Conservation (phyloP, 2,329 filamentous ascomycete genomes). For the Phialophora chinensis region DNA sequence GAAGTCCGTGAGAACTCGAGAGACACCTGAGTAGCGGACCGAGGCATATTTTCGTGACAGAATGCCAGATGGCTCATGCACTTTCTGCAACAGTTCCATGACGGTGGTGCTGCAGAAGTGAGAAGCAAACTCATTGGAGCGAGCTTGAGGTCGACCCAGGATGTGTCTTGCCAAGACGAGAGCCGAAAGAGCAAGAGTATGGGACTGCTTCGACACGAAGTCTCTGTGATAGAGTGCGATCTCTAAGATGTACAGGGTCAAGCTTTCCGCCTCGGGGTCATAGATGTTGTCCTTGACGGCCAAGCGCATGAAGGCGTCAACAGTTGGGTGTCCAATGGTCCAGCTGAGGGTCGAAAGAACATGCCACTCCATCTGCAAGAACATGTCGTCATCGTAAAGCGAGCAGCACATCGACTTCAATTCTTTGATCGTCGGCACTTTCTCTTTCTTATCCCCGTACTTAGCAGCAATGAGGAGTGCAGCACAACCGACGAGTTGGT, state of each 20-base stretch:
- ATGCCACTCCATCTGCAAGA: conserved; percentile 99
- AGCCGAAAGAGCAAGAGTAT: conserved; percentile 85
- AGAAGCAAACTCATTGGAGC: conserved; percentile 74
- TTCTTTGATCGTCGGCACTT: conserved; percentile 95
- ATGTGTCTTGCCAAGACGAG: conserved; percentile 87
- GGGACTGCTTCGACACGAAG: conserved; percentile 90
- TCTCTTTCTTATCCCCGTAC: conserved; percentile 98
- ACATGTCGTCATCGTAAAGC: conserved; percentile 98
- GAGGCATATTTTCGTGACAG: conserved; percentile 72
- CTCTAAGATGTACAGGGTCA: conserved; percentile 93
- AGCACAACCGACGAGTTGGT: conserved; percentile 95
- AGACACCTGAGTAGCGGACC: conserved; percentile 68
- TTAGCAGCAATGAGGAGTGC: conserved; percentile 96
- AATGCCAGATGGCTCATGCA: conserved; percentile 71
- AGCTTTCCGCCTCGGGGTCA: conserved; percentile 88
- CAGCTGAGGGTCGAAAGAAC: conserved; percentile 96
- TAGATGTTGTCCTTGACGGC: conserved; percentile 76
- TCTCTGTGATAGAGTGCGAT: conserved; percentile 96
- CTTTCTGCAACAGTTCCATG: conserved; percentile 67
- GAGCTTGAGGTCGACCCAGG: conserved; percentile 76
- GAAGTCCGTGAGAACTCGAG: conserved; percentile 69
- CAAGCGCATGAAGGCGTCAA: conserved; percentile 90
- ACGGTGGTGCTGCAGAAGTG: conserved; percentile 60
- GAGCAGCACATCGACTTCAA: conserved; percentile 99
- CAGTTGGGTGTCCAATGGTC: conserved; percentile 93